A percentile compares a stretch with the other conserved stretches of the same genome.
These are phyloP conservation scores for Paraglomus brasilianum DNA, from an alignment of 192 early-diverging fungal species.

Conservation along the genomic window DNA sequence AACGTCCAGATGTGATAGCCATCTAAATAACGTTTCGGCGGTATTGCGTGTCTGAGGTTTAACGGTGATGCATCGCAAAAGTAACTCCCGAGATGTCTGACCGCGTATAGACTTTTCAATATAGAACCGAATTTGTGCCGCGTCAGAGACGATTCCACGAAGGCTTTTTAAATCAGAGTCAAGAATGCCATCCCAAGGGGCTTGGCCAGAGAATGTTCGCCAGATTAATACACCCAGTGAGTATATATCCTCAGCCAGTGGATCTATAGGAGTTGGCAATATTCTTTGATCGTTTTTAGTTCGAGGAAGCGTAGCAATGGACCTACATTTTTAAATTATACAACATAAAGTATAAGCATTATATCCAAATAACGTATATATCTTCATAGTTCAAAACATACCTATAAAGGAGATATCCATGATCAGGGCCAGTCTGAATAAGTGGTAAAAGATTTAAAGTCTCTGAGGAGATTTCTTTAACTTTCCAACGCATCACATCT, in stretches of 20 bases:
- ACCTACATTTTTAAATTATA: conserved; percentile 38
- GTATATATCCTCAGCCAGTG: conserved; percentile 56
- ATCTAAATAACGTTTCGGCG: conserved; percentile 35
- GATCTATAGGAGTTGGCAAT: conserved; percentile 45
- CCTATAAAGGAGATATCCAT: conserved; percentile 58
- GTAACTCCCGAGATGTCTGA: conserved; percentile 40
- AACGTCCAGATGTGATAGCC: conserved; percentile 45
- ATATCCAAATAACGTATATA: not conserved
- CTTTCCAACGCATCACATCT: conserved; percentile 46
- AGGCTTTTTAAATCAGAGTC: conserved; percentile 57
- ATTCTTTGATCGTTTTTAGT: conserved; percentile 48
- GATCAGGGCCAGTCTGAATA: conserved; percentile 54
- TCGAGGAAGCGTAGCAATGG: conserved; percentile 54
- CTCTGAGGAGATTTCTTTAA: conserved; percentile 36
- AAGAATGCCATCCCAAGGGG: conserved; percentile 59
- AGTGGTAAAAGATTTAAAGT: conserved; percentile 47
- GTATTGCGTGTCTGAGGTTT: conserved; percentile 46
- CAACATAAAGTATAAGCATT: not conserved
- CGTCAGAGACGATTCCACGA: conserved; percentile 48
- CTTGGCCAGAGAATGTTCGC: conserved; percentile 59
- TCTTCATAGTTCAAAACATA: conserved; percentile 18
- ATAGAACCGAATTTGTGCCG: conserved; percentile 48
- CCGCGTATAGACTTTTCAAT: conserved; percentile 50
- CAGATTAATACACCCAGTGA: conserved; percentile 58
- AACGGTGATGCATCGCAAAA: conserved; percentile 48